Base-by-base conservation (phyloP, 2,329 filamentous ascomycete species). In the Aspergillus intermedius region DNA sequence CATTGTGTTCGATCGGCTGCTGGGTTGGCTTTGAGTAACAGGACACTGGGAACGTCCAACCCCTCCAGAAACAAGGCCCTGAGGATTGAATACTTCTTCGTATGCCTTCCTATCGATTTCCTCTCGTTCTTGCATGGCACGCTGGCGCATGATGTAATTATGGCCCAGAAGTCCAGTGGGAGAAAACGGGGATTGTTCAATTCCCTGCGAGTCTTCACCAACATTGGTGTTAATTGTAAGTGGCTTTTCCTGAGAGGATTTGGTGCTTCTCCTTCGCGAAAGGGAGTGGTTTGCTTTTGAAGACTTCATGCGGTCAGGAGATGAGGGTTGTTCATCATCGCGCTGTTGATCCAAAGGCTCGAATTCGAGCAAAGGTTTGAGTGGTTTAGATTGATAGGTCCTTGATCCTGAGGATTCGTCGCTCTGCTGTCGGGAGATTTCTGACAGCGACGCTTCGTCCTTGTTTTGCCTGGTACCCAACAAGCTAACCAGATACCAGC, bases 401-500 rank as follows among this genome's bases (percentile, higher is more conserved):
- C 62, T 66, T 37, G 44, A 39, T 22, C 50, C 61, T 53, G 57
- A 65, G 43, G 59, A 61, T 44, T 66, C 63, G 15, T 60, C 59
- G 49, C 65, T 69, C 34, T 60, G 66, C 46, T 47, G 19, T 30
- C 34, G 5, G 10, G 7, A 25, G 23, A 50, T 49, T 54, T 58
- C 43, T 19, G 37, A 6, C 17, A 21, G 17, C 17, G 37, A 22
- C 12, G 15, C 37, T 40, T 34, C 30, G 41, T 63, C 56, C 37
- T 65, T 60, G 56, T 69, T 71, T 51, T 73, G 63, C n/a, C 74
- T 75, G 47, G 78, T 77, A 15, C 83, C 81, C 62, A 85, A 78
- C 52, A 83, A 82, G 57, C 88, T 84, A 40, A 88, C 86, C 6
- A 96, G 72, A 61, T 95, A 95, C 89, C 90, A 95, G 66, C 88